Evolutionary conservation across 129 eudicot genomes (phyloP).

Genomic region (Gnaphalium uliginosum): DNA sequence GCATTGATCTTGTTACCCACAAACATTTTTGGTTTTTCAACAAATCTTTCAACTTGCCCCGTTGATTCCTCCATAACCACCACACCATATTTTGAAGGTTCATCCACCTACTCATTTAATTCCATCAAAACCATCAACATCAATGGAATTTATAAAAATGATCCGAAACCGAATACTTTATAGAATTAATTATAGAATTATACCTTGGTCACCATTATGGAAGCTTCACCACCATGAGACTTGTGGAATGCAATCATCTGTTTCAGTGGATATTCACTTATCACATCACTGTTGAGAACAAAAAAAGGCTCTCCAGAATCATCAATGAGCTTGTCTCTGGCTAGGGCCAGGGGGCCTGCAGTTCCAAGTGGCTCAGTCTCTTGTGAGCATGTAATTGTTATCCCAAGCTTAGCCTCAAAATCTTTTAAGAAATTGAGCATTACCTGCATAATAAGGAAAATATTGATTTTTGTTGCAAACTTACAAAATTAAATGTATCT

Average conservation of each 20-base stretch:
- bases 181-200: not conserved
- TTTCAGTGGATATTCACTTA: constrained; percentile 74
- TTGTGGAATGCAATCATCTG: constrained; percentile 80
- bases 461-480: not conserved
- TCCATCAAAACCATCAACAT: not conserved
- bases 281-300: constrained; percentile 83
- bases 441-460: constrained; percentile 35
- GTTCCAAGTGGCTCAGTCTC: constrained; percentile 91
- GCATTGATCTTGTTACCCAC: constrained; percentile 96
- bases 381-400: constrained; percentile 81
- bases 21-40: constrained; percentile 83
- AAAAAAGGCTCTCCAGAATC: constrained; percentile 76
- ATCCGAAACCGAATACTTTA: not conserved
- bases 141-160: not conserved
- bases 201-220: constrained; percentile 93
- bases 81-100: constrained; percentile 92
- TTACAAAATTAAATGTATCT: not conserved
- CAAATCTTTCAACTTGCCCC: constrained; percentile 77
- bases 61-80: constrained; percentile 84
- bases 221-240: constrained; percentile 89
- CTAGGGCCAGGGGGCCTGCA: constrained; percentile 88
- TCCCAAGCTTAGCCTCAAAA: constrained; percentile 74
- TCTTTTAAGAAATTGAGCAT: constrained; percentile 82
- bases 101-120: constrained; percentile 66
- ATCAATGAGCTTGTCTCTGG: constrained; percentile 72